phyloP scores from a whole-genome alignment of 2,329 filamentous ascomycete species.

The Pyrenochaeta sp. region DNA sequence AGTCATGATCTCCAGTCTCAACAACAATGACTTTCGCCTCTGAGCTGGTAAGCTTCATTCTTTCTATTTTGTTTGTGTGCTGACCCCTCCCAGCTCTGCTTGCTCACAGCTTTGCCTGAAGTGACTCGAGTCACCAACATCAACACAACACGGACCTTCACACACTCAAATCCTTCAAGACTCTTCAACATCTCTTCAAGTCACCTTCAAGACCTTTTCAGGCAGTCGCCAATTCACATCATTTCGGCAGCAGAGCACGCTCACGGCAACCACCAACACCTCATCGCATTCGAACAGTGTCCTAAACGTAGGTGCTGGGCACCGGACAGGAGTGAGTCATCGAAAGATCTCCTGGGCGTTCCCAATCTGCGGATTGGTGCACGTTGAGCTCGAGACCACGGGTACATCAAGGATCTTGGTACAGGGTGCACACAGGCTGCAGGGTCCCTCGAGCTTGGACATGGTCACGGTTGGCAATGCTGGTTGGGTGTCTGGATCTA shows the following conservation, averaged over 20 bases:
- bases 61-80: not conserved
- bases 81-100: slow-evolving; percentile 7
- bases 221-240: not conserved
- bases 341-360: not conserved
- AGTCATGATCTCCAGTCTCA: slow-evolving; percentile 6
- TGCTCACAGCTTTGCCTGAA: slow-evolving; percentile 2
- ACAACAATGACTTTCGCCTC: slow-evolving; percentile 1
- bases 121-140: slow-evolving; percentile 1
- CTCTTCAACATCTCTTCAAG: slow-evolving; percentile 5
- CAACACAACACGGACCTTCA: not conserved
- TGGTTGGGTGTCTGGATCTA: slow-evolving; percentile 10
- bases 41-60: slow-evolving; percentile 11
- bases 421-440: slow-evolving; percentile 10
- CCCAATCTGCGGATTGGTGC: not conserved
- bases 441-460: slow-evolving; percentile 2
- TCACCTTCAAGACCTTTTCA: not conserved
- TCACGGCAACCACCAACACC: slow-evolving; percentile 1
- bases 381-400: slow-evolving; percentile 1
- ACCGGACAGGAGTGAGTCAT: not conserved
- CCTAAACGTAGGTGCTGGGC: slow-evolving; percentile 1
- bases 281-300: slow-evolving; percentile 1
- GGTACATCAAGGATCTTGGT: slow-evolving; percentile 1
- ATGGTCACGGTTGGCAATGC: not conserved
- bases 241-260: slow-evolving; percentile 10
- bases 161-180: not conserved